Conservation (phyloP, 148 eudicot species). For the Cornus suecica region DNA sequence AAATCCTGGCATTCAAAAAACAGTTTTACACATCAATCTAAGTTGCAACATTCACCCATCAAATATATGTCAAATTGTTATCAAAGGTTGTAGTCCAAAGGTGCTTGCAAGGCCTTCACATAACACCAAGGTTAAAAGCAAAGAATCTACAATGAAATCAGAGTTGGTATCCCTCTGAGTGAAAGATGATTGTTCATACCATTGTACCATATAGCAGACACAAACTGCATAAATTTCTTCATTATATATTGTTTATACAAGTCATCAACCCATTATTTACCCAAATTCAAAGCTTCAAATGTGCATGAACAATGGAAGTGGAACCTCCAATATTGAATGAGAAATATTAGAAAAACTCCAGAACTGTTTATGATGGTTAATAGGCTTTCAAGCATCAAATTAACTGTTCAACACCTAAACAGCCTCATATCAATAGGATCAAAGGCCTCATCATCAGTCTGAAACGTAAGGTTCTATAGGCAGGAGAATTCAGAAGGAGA, state of each 20-base stretch:
- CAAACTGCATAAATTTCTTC: not conserved
- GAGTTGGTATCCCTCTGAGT: too few relatives aligned
- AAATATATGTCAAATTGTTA: too few relatives aligned
- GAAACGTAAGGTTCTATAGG: not conserved
- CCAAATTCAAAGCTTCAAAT: conserved; percentile 6
- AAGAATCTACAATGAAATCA: too few relatives aligned
- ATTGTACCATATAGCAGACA: not conserved
- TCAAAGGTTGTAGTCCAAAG: too few relatives aligned
- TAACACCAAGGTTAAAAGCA: too few relatives aligned
- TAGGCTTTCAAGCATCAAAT: not conserved
- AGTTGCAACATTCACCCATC: too few relatives aligned
- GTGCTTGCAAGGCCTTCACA: too few relatives aligned
- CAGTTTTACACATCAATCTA: too few relatives aligned
- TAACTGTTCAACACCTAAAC: not conserved
- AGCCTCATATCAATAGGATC: not conserved
- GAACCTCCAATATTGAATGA: not conserved
- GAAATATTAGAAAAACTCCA: not conserved
- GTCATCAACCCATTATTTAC: not conserved
- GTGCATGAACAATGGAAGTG: not conserved
- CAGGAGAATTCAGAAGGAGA: conserved; percentile 38
- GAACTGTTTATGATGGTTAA: not conserved
- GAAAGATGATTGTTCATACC: not conserved
- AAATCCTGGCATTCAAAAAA: too few relatives aligned
- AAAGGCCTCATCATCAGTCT: not conserved
- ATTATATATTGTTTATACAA: conserved; percentile 8